Base-by-base conservation (phyloP, 2,329 filamentous ascomycete species). In the Emergomyces pasteurianus region DNA sequence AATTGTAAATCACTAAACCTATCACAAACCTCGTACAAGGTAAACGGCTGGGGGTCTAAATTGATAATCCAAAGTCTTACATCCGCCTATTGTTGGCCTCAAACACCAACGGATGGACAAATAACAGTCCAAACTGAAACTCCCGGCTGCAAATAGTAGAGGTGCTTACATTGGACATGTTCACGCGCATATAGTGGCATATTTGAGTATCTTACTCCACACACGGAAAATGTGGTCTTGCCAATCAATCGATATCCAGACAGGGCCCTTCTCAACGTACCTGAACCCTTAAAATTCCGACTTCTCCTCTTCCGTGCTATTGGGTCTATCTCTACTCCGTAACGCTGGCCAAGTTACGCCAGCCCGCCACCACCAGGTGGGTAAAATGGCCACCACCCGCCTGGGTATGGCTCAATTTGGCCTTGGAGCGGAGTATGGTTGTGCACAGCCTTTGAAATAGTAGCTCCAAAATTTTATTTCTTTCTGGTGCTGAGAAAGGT, bases 61-160 rank as follows among this genome's bases (percentile, higher is more conserved):
- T 38, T n/a, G 21, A 40, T 54, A 21, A 55, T 55, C 53, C 34
- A 26, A 55, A 26, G 5, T 9, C 36, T 1, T n/a, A 26, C 34
- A 42, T 55, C 42, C n/a, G 53, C 12, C 36, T 10, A 21, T 8
- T 40, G 36, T 8, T 40, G 34, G 23, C n/a, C n/a, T 3, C 43
- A 47, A 26, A 23, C 21, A n/a, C 43, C 43, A 47, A 26, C 14
- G 7, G 21, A 28, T 12, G 40, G 57, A 53, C 55, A 60, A 63
- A 56, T 47, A 58, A 23, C 40, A 60, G 53, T 28, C 21, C 49
- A 46, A 63, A 47, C 47, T 53, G 34, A 50, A 55, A 53, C 50
- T 28, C 40, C 21, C 16, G 14, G 23, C 26, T 31, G 43, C 43
- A 10, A 7, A 26, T 14, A 47, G 43, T 10, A 14, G 43, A 47